A percentile compares a stretch with the other conserved stretches of the same genome.
Evolutionary conservation across 306 rosid species (phyloP).

Genomic region (Fragaria nilgerrensis): DNA sequence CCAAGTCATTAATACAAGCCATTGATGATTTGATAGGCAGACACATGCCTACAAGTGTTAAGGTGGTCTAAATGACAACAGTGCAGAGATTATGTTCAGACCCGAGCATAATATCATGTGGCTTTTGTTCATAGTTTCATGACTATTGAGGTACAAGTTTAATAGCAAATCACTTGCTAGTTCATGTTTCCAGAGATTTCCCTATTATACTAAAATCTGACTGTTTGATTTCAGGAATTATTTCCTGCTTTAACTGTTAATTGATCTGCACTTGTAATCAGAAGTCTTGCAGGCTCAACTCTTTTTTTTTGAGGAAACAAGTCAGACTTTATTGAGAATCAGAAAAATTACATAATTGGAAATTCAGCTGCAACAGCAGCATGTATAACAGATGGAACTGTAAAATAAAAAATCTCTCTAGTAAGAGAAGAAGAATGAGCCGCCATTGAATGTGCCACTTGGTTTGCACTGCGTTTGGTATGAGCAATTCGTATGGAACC

Average conservation of each 20-base stretch:
- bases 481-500: too few species aligned
- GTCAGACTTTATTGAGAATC: too few species aligned
- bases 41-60: conserved; percentile 33
- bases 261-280: neutral
- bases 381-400: too few species aligned
- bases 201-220: neutral
- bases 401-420: too few species aligned
- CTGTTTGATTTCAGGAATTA: neutral
- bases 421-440: too few species aligned
- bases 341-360: too few species aligned
- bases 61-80: conserved; percentile 21
- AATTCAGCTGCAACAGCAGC: too few species aligned
- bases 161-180: neutral
- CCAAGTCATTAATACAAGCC: conserved; percentile 65
- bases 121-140: conserved; percentile 18
- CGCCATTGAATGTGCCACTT: too few species aligned
- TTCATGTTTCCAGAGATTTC: neutral
- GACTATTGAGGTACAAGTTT: conserved; percentile 26
- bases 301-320: too few species aligned
- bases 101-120: conserved; percentile 18
- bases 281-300: neutral
- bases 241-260: neutral
- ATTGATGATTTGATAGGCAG: conserved; percentile 54
- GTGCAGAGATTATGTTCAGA: conserved; percentile 17
- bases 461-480: too few species aligned